Percentiles rank a stretch among this genome's conserved stretches.
Evolutionary conservation across 352 stramenopile species (phyloP).

Genomic region (Aphanomyces stellatus): DNA sequence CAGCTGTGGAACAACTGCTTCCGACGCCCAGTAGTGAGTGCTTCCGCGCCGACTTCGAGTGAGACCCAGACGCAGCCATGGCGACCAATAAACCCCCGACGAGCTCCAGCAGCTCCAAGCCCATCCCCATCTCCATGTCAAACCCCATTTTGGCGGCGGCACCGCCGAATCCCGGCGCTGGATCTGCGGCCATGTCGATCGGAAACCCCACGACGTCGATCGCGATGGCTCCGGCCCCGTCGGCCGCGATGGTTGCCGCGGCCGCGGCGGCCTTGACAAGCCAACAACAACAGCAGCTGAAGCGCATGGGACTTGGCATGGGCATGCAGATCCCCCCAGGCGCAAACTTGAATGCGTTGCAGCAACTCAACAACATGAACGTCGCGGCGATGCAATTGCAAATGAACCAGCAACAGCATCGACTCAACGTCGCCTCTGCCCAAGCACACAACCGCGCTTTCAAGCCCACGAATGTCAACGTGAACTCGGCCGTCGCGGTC

Average conservation of each 20-base stretch:
- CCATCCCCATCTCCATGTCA: slow-evolving; percentile 18
- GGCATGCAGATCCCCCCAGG: slow-evolving; percentile 16
- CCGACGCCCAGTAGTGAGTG: background rate
- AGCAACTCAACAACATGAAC: slow-evolving; percentile 21
- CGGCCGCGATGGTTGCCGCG: slow-evolving; percentile 18
- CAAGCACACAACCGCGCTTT: slow-evolving; percentile 17
- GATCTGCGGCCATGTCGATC: background rate
- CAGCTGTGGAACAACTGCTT: background rate
- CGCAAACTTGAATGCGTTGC: slow-evolving; percentile 11
- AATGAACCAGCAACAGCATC: slow-evolving; percentile 21
- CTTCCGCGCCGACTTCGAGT: background rate
- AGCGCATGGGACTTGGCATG: slow-evolving; percentile 18
- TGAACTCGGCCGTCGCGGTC: slow-evolving; percentile 18
- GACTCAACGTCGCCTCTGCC: slow-evolving; percentile 17
- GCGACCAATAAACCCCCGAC: slow-evolving; percentile 8
- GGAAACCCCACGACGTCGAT: slow-evolving; percentile 1
- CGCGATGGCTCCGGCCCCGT: slow-evolving; percentile 16
- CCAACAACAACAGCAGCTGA: slow-evolving; percentile 18
- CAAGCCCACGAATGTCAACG: slow-evolving; percentile 17
- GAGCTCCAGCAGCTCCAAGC: slow-evolving; percentile 7
- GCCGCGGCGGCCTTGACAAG: slow-evolving; percentile 12
- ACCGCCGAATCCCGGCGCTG: slow-evolving; percentile 8
- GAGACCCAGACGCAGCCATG: background rate
- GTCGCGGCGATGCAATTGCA: slow-evolving; percentile 19
- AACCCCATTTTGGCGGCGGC: slow-evolving; percentile 17